Conservation (phyloP, 192 early-diverging fungal species). For the Diversispora epigaea region DNA sequence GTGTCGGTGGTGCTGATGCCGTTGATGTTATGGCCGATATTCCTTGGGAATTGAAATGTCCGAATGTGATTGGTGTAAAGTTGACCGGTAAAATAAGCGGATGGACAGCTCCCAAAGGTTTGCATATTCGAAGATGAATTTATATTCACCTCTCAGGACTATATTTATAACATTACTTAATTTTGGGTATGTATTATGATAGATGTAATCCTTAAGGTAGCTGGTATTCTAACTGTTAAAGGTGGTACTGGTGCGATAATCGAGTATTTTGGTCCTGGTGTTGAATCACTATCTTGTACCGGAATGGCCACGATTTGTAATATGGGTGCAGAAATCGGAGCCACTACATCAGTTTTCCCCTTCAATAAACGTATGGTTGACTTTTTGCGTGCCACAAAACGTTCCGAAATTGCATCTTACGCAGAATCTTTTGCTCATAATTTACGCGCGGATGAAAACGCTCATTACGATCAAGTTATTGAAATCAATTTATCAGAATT, state of each 20-base stretch:
- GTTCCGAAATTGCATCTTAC: slow-evolving; percentile 73
- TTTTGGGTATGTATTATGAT: neutral
- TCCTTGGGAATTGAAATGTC: slow-evolving; percentile 99
- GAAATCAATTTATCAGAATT: slow-evolving; percentile 92
- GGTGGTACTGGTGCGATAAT: slow-evolving; percentile 96
- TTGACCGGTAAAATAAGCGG: slow-evolving; percentile 82
- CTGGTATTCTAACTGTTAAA: slow-evolving; percentile 94
- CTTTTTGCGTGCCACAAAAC: slow-evolving; percentile 86
- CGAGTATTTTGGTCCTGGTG: slow-evolving; percentile 96
- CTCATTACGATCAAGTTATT: slow-evolving; percentile 88
- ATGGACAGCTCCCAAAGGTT: slow-evolving; percentile 90
- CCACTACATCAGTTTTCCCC: slow-evolving; percentile 96
- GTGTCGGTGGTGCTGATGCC: slow-evolving; percentile 98
- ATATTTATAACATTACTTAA: neutral
- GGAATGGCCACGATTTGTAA: slow-evolving; percentile 99
- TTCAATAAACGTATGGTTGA: slow-evolving; percentile 89
- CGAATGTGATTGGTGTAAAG: slow-evolving; percentile 91
- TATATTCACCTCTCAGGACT: neutral
- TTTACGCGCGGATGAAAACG: slow-evolving; percentile 83
- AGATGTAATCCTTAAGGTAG: slow-evolving; percentile 93
- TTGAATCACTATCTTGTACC: slow-evolving; percentile 91
- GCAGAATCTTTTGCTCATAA: slow-evolving; percentile 85
- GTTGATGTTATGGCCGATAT: slow-evolving; percentile 98
- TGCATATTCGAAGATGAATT: neutral
- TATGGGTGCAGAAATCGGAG: slow-evolving; percentile 99